Conservation (phyloP, 2,329 filamentous ascomycete species). For the Monosporascus ibericus region DNA sequence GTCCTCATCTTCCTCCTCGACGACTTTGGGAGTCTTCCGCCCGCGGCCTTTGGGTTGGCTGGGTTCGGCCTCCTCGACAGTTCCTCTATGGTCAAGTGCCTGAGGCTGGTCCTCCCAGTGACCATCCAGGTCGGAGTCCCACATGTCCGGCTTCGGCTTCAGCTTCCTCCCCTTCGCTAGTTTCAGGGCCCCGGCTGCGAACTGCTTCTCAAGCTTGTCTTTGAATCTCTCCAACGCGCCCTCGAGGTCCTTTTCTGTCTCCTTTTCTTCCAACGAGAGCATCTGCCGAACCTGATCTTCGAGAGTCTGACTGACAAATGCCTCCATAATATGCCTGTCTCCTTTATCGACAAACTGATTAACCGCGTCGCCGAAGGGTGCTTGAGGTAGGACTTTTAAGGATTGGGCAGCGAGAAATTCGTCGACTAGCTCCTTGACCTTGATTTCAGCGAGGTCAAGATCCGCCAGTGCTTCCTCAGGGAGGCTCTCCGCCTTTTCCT, state of each 20-base stretch:
- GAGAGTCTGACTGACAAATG: constrained; percentile 69
- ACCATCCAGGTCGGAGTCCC: constrained; percentile 88
- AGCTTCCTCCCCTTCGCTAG: constrained; percentile 46
- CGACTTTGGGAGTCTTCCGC: constrained; percentile 27
- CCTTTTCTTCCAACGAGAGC: constrained; percentile 57
- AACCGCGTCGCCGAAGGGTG: constrained; percentile 87
- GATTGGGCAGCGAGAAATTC: constrained; percentile 85
- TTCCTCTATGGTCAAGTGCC: constrained; percentile 44
- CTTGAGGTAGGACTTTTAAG: constrained; percentile 86
- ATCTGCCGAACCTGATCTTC: constrained; percentile 65
- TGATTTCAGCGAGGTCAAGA: constrained; percentile 66
- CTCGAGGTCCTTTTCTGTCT: constrained; percentile 65
- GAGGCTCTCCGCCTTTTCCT: constrained; percentile 47
- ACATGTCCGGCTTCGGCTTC: constrained; percentile 71
- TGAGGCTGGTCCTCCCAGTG: constrained; percentile 76
- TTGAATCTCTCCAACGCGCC: constrained; percentile 69
- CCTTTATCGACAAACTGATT: constrained; percentile 91
- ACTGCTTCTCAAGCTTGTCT: constrained; percentile 63
- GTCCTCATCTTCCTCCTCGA: constrained; percentile 43
- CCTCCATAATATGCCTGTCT: constrained; percentile 85
- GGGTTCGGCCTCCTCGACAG: constrained; percentile 29
- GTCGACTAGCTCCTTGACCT: constrained; percentile 81
- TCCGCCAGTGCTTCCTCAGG: constrained; percentile 60
- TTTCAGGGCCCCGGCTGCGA: constrained; percentile 58
- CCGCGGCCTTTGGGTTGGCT: constrained; percentile 21